Percentiles rank a stretch among this genome's conserved stretches.
phyloP scores from a whole-genome alignment of 208 protist genomes.

The Tetramitus jugosus region DNA sequence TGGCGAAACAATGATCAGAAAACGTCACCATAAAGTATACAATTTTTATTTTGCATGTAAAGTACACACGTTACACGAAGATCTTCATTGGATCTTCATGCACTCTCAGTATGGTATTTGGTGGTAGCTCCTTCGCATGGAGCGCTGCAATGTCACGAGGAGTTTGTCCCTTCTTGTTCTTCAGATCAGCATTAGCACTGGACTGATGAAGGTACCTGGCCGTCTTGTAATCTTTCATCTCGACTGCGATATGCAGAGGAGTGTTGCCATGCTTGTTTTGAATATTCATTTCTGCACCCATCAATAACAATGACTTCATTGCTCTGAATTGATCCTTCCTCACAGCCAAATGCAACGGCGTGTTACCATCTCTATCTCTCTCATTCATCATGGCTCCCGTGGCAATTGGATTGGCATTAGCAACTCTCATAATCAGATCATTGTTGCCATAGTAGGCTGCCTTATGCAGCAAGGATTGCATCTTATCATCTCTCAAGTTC shows the following conservation, averaged over 20 bases:
- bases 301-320: not conserved
- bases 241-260: not conserved
- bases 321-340: not conserved
- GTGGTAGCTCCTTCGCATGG: too few relatives aligned
- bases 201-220: not conserved
- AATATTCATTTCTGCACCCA: not conserved
- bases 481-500: not conserved
- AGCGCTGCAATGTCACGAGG: too few relatives aligned
- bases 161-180: constrained; percentile 9
- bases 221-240: not conserved
- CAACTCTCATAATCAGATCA: not conserved
- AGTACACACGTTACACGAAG: too few relatives aligned
- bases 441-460: not conserved
- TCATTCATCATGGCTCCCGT: not conserved
- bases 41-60: too few relatives aligned
- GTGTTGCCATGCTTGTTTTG: not conserved
- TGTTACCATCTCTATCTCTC: not conserved
- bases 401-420: not conserved
- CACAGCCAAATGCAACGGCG: not conserved
- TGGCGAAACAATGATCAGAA: too few relatives aligned
- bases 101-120: too few relatives aligned
- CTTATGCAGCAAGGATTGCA: not conserved
- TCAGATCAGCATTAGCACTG: not conserved
- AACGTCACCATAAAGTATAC: too few relatives aligned
- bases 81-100: too few relatives aligned